phyloP scores from a whole-genome alignment of 768 basidiomycete species.

The Saitozyma podzolica region DNA sequence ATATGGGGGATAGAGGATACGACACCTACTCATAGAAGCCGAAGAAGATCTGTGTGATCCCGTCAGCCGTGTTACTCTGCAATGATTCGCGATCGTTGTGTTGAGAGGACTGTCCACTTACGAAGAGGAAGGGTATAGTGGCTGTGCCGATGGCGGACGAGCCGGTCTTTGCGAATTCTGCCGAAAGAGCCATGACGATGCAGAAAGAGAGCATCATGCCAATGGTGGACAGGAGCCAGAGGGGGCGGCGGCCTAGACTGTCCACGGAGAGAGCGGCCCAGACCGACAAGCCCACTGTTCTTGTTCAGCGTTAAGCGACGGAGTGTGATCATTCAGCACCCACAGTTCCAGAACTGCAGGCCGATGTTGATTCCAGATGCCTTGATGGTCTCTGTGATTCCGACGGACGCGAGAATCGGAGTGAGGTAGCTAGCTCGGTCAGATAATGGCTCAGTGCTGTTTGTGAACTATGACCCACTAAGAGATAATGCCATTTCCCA shows the following conservation, averaged over 20 bases:
- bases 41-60: slow-evolving; percentile 6
- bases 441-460: not conserved
- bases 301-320: no score
- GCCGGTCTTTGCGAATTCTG: slow-evolving; percentile 19
- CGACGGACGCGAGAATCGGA: slow-evolving; percentile 61
- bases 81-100: not conserved
- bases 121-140: slow-evolving; percentile 41
- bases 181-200: slow-evolving; percentile 29
- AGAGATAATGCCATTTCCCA: slow-evolving; percentile 37
- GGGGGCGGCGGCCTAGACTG: slow-evolving; percentile 26
- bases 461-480: slow-evolving; percentile 13
- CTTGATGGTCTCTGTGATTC: slow-evolving; percentile 42
- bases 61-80: not conserved
- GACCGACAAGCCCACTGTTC: slow-evolving; percentile 3
- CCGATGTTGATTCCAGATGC: slow-evolving; percentile 82
- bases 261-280: slow-evolving; percentile 22
- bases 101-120: not conserved
- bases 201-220: slow-evolving; percentile 31
- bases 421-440: slow-evolving; percentile 49
- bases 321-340: not conserved
- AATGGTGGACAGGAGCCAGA: slow-evolving; percentile 30
- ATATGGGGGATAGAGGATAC: no score
- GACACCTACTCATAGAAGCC: not conserved
- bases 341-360: slow-evolving; percentile 58
- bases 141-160: slow-evolving; percentile 17